Percentiles rank a stretch among this genome's conserved stretches.
Evolutionary conservation across 306 rosid genomes (phyloP).

Genomic region (Citrullus mucosospermus): DNA sequence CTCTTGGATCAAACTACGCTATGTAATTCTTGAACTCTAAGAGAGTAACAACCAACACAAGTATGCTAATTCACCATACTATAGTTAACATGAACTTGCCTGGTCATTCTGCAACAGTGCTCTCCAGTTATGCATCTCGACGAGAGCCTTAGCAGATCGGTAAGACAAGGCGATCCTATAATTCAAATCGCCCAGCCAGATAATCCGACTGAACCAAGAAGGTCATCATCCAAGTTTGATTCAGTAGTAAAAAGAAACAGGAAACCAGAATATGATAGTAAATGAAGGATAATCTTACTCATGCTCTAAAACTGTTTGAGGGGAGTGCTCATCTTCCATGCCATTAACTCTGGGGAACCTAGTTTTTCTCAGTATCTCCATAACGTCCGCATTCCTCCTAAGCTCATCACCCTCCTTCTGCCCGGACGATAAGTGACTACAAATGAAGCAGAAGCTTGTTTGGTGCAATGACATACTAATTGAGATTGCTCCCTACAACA

Average conservation of each 20-base stretch:
- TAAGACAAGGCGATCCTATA: constrained; percentile 87
- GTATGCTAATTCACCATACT: background rate
- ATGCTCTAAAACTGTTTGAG: constrained; percentile 73
- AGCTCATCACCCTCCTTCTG: constrained; percentile 98
- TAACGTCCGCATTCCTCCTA: constrained; percentile 85
- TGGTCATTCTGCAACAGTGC: constrained; percentile 83
- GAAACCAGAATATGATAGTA: background rate
- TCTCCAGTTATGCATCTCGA: constrained; percentile 92
- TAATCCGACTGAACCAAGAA: constrained; percentile 50
- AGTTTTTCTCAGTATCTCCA: constrained; percentile 92
- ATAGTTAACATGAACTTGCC: constrained; percentile 32
- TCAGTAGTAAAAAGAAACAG: background rate
- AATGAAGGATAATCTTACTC: constrained; percentile 42
- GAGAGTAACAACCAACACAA: background rate
- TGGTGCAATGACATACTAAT: constrained; percentile 95
- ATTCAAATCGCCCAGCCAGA: constrained; percentile 98
- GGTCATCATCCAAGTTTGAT: background rate
- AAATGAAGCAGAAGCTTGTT: constrained; percentile 96
- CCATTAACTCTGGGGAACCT: constrained; percentile 69
- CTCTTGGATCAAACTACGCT: background rate
- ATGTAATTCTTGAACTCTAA: background rate
- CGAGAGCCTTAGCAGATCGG: constrained; percentile 77
- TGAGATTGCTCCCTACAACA: constrained; percentile 94
- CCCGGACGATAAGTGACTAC: constrained; percentile 96
- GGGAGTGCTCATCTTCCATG: constrained; percentile 47